These are phyloP conservation scores for Aspergillus sparsus DNA, from an alignment of 495 filamentous ascomycete species.

Conservation along the genomic window DNA sequence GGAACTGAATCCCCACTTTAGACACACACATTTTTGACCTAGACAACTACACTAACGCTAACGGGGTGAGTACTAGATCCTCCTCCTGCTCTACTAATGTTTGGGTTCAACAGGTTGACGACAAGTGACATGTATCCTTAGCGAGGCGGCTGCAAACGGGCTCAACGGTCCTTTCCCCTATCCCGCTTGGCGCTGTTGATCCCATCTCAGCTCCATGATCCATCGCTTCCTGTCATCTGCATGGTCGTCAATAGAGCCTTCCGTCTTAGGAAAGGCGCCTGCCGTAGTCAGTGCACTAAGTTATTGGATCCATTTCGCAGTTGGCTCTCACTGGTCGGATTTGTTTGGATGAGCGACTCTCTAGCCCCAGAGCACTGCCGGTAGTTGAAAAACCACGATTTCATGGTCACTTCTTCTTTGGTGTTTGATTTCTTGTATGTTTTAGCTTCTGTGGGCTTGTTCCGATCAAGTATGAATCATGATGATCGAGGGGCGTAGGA, in stretches of 20 bases:
- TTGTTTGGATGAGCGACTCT: neutral
- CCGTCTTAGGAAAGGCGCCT: neutral
- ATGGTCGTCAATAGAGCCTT: slow-evolving; percentile 10
- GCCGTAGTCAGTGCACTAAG: neutral
- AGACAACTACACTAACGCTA: neutral
- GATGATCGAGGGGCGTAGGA: too few species aligned
- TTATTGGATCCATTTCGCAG: neutral
- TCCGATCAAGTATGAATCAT: too few species aligned
- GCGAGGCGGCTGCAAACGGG: slow-evolving; percentile 17
- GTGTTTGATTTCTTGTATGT: too few species aligned
- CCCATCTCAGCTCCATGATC: slow-evolving; percentile 20
- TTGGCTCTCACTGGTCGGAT: neutral
- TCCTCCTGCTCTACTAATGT: neutral
- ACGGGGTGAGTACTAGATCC: neutral
- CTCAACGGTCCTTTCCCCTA: slow-evolving; percentile 23
- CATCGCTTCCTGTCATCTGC: slow-evolving; percentile 23
- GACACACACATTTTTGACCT: neutral
- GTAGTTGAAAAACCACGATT: neutral
- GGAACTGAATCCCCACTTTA: slow-evolving; percentile 10
- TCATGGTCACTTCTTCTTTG: neutral
- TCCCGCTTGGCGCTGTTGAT: slow-evolving; percentile 24
- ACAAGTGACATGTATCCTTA: neutral
- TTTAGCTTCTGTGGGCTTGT: too few species aligned
- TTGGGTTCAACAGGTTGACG: neutral
- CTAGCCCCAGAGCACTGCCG: neutral